Conservation (phyloP, 495 filamentous ascomycete genomes). For the Trichoderma gamsii region DNA sequence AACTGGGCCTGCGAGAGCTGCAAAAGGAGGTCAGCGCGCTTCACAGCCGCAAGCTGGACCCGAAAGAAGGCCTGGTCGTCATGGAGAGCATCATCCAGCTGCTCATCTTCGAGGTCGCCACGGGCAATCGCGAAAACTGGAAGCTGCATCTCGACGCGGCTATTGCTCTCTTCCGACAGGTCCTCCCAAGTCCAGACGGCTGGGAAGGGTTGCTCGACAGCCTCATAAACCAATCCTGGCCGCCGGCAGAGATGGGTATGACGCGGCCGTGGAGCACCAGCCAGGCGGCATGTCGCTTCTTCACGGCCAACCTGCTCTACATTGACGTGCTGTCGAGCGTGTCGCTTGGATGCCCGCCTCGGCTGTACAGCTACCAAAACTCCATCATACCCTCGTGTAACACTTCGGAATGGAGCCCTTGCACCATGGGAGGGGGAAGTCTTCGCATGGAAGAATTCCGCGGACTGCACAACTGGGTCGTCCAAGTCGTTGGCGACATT, state of each 20-base stretch:
- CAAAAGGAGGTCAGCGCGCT: conserved; percentile 37
- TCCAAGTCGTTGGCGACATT: conserved; percentile 42
- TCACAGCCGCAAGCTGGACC: conserved; percentile 27
- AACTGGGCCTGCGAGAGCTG: conserved; percentile 36
- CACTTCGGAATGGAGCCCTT: conserved; percentile 20
- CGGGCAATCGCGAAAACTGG: conserved; percentile 41
- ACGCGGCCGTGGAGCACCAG: conserved; percentile 38
- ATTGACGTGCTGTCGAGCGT: conserved; percentile 48
- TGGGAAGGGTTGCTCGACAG: conserved; percentile 29
- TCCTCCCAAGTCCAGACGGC: conserved; percentile 21
- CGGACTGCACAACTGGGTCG: conserved; percentile 44
- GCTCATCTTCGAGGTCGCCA: conserved; percentile 43
- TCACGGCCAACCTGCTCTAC: conserved; percentile 41
- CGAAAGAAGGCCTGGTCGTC: conserved; percentile 32
- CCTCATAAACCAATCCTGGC: conserved; percentile 27
- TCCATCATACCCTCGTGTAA: conserved; percentile 27
- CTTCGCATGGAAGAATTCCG: conserved; percentile 34
- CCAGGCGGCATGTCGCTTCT: conserved; percentile 49
- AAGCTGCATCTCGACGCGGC: conserved; percentile 44
- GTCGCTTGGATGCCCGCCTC: conserved; percentile 33
- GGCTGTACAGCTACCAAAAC: conserved; percentile 35
- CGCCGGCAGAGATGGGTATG: conserved; percentile 20
- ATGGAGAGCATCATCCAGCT: conserved; percentile 50
- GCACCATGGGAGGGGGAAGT: conserved; percentile 21
- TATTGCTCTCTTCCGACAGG: conserved; percentile 40